Base-by-base conservation (phyloP, 2,329 filamentous ascomycete genomes). In the Colletotrichum karsti region DNA sequence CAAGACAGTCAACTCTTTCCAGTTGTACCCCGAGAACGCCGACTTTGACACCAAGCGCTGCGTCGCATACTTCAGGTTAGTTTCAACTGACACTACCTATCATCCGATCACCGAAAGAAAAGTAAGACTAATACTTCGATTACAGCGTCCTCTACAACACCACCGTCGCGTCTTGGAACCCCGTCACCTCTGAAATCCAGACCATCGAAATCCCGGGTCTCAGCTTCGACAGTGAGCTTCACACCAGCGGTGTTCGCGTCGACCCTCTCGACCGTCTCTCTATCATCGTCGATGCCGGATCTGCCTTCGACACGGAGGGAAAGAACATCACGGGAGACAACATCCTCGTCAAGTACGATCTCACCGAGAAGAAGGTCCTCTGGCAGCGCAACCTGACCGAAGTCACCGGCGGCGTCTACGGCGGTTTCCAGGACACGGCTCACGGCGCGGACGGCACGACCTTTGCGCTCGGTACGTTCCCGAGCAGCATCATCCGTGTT, bases 351-450 rank as follows among this genome's bases (percentile, higher is more conserved):
- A 80, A 80, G 60, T 80, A 77, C 60, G 73, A 80, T 58, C 69
- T 77, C 2, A 26, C 68, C 9, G 58, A 59, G 10, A 58, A 73
- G 9, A 56, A 67, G 30, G 58, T 74, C 2, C 69, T 79, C 7
- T 82, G 78, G 78, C 69, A 62, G 15, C 57, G 73, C 9, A 78
- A 82, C 67, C 65, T 82, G 9, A 79, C 77, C 0, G 68, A 72
- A 1, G 55, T 77, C 0, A 75, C 75, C 0, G 56, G 68, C 0
- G 77, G 77, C 4, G 61, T 55, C 0, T 82, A 78, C 67, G 76
- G 79, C 24, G 81, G 78, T 6, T 81, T 76, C 37, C 80, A 82
- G 63, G 81, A 83, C 56, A 73, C 81, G 3, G 80, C 78, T 39
- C 76, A 78, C 56, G 80, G 81, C 53, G 42, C 56, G 1, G 69